These are phyloP conservation scores for Xylariales sp. DNA, from an alignment of 2,329 filamentous ascomycete genomes.

Conservation along the genomic window DNA sequence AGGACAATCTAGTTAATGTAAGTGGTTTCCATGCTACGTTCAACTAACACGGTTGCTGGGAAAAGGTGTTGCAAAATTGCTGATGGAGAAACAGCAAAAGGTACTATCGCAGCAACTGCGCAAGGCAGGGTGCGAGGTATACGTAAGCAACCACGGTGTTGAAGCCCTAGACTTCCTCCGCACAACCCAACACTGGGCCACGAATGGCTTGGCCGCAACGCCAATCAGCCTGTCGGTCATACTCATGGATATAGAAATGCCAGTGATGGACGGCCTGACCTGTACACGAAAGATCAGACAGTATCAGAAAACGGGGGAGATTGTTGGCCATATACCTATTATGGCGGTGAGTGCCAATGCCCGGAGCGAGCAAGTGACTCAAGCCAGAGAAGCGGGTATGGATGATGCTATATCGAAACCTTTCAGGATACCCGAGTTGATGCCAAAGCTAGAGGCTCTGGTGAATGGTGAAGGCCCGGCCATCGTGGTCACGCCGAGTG, in stretches of 20 bases:
- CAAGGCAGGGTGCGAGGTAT: slow-evolving; percentile 54
- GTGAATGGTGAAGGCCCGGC: too few species aligned
- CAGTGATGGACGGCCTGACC: slow-evolving; percentile 75
- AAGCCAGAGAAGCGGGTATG: slow-evolving; percentile 60
- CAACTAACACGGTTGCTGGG: background rate
- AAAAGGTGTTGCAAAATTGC: background rate
- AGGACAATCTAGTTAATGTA: slow-evolving; percentile 61
- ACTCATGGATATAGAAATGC: slow-evolving; percentile 80
- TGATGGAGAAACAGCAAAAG: slow-evolving; percentile 35
- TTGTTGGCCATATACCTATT: slow-evolving; percentile 65
- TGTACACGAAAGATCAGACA: slow-evolving; percentile 66
- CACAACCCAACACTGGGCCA: slow-evolving; percentile 50
- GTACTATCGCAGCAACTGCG: slow-evolving; percentile 57
- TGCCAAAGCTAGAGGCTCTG: slow-evolving; percentile 9
- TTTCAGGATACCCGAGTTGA: slow-evolving; percentile 11
- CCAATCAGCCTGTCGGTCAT: slow-evolving; percentile 59
- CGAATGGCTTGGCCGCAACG: slow-evolving; percentile 35
- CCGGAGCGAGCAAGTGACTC: slow-evolving; percentile 66
- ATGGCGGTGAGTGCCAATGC: slow-evolving; percentile 80
- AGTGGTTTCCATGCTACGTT: background rate
- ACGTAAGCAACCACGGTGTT: slow-evolving; percentile 60
- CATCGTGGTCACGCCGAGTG: too few species aligned
- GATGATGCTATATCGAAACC: slow-evolving; percentile 11
- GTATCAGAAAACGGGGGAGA: slow-evolving; percentile 58
- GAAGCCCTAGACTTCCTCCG: slow-evolving; percentile 57